phyloP scores from a whole-genome alignment of 2,329 filamentous ascomycete genomes.

The Ceratocystis variospora region DNA sequence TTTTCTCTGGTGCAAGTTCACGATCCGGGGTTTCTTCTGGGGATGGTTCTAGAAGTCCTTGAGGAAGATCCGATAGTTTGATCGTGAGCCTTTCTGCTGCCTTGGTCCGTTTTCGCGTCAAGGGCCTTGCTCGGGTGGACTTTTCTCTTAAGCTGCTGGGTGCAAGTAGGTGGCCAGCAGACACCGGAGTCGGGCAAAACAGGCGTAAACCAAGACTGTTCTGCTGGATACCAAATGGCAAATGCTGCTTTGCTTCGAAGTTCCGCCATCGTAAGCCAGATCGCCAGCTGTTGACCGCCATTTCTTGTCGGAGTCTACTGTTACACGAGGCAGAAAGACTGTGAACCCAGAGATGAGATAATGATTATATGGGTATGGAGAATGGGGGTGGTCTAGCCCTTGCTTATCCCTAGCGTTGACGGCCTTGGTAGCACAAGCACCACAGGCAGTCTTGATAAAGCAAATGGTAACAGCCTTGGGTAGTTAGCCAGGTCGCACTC shows the following conservation, averaged over 20 bases:
- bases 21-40: background rate
- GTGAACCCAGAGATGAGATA: background rate
- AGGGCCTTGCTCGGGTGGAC: background rate
- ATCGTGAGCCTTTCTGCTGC: conserved; percentile 31
- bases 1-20: background rate
- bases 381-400: background rate
- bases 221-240: background rate
- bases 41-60: conserved; percentile 33
- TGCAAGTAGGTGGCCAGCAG: background rate
- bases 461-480: background rate
- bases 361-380: background rate
- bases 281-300: background rate
- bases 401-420: background rate
- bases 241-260: background rate
- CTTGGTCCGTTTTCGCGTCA: background rate
- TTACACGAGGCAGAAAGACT: background rate
- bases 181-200: background rate
- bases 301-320: background rate
- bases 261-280: conserved; percentile 2
- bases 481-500: background rate
- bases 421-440: background rate
- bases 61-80: conserved; percentile 43
- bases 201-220: background rate
- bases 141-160: background rate
- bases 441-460: background rate